Evolutionary conservation across 2,329 filamentous ascomycete genomes (phyloP), one percentile per base, ranked within the genome.

Genomic region (Colletotrichum incanum): DNA sequence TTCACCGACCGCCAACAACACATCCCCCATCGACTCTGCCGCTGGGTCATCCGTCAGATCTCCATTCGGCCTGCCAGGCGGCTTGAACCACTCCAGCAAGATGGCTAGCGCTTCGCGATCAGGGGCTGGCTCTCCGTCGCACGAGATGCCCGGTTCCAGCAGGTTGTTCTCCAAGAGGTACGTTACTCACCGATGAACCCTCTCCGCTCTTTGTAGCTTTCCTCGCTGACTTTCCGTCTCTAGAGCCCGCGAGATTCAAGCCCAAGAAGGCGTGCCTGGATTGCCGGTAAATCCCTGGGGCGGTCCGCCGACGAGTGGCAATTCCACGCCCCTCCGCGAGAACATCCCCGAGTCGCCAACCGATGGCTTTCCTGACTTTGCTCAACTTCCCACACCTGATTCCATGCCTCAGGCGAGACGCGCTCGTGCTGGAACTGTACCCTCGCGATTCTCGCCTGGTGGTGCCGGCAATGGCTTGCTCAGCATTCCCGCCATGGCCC

Each of bases 261-360:
- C 95, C 66, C 95, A 98, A 85, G 96, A 98, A 88, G 95, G 95
- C 63, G 88, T 98, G 61, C 85, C 86, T 80, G 92, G 87, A 79
- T 88, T 90, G 78, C 88, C 87, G 82, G 83, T 92, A 64, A 91
- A 92, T 79, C 92, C 93, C 54, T 98, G 96, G 96, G 95, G 95
- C 87, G 96, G 96, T 14, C 96, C 96, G 76, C 96, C 96, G 60
- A 98, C 96, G 67, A 98, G 96, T 81, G 96, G 96, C 75, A 96
- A 98, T 82, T 98, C 96, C 26, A 98, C 96, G 52, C 96, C 96
- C 76, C 89, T 99, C 63, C 94, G 96, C 79, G 96, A 98, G 85
- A 98, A 96, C 76, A 98, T 99, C 73, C 95, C 96, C 75, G 96
- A 99, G 84, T 98, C 96, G 45, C 96, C 96, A 41, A 96, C 93